Evolutionary conservation across 352 stramenopile genomes (phyloP).

Genomic region (Globisporangium takayamanum): DNA sequence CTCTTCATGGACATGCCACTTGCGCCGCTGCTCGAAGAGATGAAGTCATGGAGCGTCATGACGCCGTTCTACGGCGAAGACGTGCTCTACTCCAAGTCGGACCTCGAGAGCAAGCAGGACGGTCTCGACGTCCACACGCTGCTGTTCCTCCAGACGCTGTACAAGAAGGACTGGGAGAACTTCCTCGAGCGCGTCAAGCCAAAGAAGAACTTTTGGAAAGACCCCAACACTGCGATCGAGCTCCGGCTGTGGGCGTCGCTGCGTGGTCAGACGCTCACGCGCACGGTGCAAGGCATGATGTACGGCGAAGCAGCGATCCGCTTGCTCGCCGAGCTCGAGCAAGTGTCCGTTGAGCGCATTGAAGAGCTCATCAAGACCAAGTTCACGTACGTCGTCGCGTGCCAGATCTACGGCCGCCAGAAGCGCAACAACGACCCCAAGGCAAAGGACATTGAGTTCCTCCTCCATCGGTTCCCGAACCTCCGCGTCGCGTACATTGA

Average conservation of each 20-base stretch:
- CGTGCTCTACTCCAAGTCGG: slow-evolving; percentile 94
- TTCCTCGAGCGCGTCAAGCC: slow-evolving; percentile 96
- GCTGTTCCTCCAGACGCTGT: slow-evolving; percentile 94
- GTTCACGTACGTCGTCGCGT: slow-evolving; percentile 98
- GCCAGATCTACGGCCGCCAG: slow-evolving; percentile 98
- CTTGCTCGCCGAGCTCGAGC: slow-evolving; percentile 95
- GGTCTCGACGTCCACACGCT: slow-evolving; percentile 87
- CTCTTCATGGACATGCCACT: slow-evolving; percentile 99
- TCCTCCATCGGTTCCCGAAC: slow-evolving; percentile 96
- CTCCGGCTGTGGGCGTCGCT: slow-evolving; percentile 97
- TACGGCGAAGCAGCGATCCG: slow-evolving; percentile 97
- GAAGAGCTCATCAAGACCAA: slow-evolving; percentile 98
- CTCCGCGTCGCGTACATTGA: slow-evolving; percentile 98
- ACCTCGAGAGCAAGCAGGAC: slow-evolving; percentile 95
- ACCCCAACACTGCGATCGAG: slow-evolving; percentile 80
- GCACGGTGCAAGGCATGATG: slow-evolving; percentile 99
- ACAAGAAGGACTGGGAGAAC: slow-evolving; percentile 97
- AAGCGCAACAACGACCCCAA: slow-evolving; percentile 98
- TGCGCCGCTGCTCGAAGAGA: slow-evolving; percentile 94
- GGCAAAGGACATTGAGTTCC: slow-evolving; percentile 97
- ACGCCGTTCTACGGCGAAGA: slow-evolving; percentile 99
- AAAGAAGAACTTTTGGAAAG: slow-evolving; percentile 90
- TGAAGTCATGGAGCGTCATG: slow-evolving; percentile 98
- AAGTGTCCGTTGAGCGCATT: slow-evolving; percentile 82
- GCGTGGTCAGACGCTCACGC: slow-evolving; percentile 94